Evolutionary conservation across 768 basidiomycete species (phyloP).

Genomic region (Amanita pallidorosea): DNA sequence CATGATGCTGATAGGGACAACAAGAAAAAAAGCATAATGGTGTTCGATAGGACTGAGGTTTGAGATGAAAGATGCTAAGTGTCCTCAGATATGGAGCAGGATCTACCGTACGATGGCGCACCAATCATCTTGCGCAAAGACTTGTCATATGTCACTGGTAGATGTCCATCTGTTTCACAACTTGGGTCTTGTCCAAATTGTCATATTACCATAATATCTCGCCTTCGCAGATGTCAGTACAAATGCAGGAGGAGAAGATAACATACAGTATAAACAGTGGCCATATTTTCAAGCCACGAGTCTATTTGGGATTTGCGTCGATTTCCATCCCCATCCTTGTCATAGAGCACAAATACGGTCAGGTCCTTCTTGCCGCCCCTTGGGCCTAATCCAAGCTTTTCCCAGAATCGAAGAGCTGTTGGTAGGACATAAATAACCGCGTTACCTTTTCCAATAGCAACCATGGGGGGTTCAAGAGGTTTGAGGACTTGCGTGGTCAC

Average conservation of each 20-base stretch:
- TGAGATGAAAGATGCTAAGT: conserved; percentile 38
- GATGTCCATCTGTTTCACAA: conserved; percentile 43
- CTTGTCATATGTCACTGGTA: conserved; percentile 52
- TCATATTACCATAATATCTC: conserved; percentile 49
- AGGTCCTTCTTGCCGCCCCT: conserved; percentile 64
- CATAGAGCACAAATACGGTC: conserved; percentile 56
- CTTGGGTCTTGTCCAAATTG: conserved; percentile 35
- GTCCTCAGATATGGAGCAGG: conserved; percentile 2
- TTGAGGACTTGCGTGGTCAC: conserved; percentile 10
- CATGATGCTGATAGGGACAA: conserved; percentile 49
- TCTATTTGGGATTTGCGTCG: conserved; percentile 38
- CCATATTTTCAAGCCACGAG: conserved; percentile 47
- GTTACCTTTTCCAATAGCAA: conserved; percentile 59
- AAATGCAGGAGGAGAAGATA: not conserved
- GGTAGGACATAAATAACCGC: conserved; percentile 61
- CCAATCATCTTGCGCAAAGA: conserved; percentile 60
- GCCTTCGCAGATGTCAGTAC: conserved; percentile 28
- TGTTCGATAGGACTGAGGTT: conserved; percentile 25
- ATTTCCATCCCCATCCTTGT: conserved; percentile 41
- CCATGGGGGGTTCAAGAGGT: conserved; percentile 40
- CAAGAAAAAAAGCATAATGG: conserved; percentile 57
- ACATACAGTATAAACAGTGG: conserved; percentile 49
- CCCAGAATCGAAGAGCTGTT: conserved; percentile 74
- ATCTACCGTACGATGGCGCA: conserved; percentile 15
- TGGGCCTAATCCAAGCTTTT: conserved; percentile 69